Evolutionary conservation across 2,329 filamentous ascomycete genomes (phyloP), one percentile per base, ranked within the genome.

Genomic region (Gaeumannomyces sp.): DNA sequence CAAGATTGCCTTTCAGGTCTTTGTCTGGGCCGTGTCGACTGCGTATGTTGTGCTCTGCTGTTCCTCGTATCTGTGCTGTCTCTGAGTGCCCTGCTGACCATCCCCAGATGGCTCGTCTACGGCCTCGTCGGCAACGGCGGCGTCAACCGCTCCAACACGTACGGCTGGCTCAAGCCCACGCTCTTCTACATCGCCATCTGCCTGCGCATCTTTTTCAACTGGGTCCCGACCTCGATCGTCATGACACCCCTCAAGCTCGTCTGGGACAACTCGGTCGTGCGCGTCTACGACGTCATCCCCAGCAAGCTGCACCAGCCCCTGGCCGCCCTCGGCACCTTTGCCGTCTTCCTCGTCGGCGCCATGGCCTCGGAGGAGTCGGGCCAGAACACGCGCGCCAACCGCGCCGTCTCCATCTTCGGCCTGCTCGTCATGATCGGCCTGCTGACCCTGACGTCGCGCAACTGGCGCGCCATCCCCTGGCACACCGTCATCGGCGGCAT

Each of bases 401-500:
- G 93, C 53, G 91, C 89, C 56, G 81, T 96, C 68, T 93, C 91
- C 71, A 80, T 96, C 16, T 89, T 95, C 66, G 93, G 93, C 29
- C 80, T 97, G 25, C 70, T 83, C 4, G 84, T 96, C 65, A 89
- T 94, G 75, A 79, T 96, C 69, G 78, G 77, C 65, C 65, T 76
- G 1, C 86, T 97, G 69, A 95, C 85, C 76, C 72, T 73, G 19
- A 95, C 91, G 0, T 96, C 92, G 57, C 84, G 80, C 65, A 83
- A 93, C 75, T 85, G 90, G 69, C 86, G 73, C 65, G 74, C 72
- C 50, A 80, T 90, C 69, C 83, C 86, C 69, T 93, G 89, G 89
- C 89, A 90, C 72, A 91, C 90, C 1, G 90, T 97, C 70, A 91
- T 96, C 67, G 91, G 90, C 53, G 93, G 93, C 66, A 95, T 96